Percentiles rank a stretch among this genome's conserved stretches.
Conservation (phyloP, 176 grass and related monocot species). For the Paspalum notatum region DNA sequence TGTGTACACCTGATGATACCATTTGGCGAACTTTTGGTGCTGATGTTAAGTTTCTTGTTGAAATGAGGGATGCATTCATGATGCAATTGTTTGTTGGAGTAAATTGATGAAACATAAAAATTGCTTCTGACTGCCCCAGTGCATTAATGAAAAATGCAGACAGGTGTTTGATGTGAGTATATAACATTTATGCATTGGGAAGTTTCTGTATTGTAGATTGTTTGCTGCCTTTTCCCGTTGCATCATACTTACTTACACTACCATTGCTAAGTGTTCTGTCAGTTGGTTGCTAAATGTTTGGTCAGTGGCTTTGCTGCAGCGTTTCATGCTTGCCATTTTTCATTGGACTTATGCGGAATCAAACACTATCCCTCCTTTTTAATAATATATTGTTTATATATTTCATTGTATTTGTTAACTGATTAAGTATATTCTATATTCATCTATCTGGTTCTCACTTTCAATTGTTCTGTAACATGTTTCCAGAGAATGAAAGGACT, state of each 20-base stretch:
- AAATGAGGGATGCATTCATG: background rate
- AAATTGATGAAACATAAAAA: slow-evolving; percentile 2
- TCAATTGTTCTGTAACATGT: slow-evolving; percentile 36
- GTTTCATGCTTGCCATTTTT: slow-evolving; percentile 10
- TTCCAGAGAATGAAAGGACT: slow-evolving; percentile 82
- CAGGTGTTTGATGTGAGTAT: background rate
- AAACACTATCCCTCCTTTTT: slow-evolving; percentile 24
- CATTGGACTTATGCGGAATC: background rate
- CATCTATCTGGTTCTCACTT: slow-evolving; percentile 16
- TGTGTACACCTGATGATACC: background rate
- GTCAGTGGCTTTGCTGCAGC: background rate
- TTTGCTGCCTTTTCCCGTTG: background rate
- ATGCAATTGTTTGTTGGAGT: background rate
- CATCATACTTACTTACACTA: background rate
- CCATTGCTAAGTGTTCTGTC: background rate
- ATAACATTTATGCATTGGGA: background rate
- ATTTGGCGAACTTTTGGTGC: background rate
- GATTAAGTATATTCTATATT: background rate
- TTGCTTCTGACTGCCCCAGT: background rate
- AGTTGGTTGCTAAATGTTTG: background rate
- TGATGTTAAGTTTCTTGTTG: slow-evolving; percentile 1
- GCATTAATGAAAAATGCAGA: slow-evolving; percentile 25
- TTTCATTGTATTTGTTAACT: slow-evolving; percentile 10
- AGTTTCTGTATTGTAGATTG: slow-evolving; percentile 10
- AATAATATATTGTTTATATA: background rate